Conservation (phyloP, 2,329 filamentous ascomycete genomes). For the Xylariaceae sp. region DNA sequence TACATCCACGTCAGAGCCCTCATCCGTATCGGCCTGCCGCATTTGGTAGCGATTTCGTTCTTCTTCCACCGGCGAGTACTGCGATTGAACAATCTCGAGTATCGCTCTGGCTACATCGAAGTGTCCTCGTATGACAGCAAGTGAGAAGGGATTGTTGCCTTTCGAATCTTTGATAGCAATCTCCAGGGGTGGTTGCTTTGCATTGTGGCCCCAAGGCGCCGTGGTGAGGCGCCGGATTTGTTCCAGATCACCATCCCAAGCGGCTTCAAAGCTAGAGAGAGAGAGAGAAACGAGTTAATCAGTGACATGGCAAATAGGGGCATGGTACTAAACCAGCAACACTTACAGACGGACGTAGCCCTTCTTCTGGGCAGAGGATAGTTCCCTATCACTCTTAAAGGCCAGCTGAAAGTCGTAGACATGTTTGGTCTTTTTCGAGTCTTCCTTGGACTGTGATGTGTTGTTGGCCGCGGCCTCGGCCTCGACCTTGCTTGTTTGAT, state of each 20-base stretch:
- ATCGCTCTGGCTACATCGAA: slow-evolving; percentile 58
- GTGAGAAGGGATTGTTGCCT: slow-evolving; percentile 56
- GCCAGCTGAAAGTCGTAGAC: slow-evolving; percentile 45
- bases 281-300: no score
- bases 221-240: slow-evolving; percentile 62
- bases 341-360: slow-evolving; percentile 61
- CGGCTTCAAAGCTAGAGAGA: slow-evolving; percentile 58
- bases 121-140: slow-evolving; percentile 64
- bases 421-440: slow-evolving; percentile 22
- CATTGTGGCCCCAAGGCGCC: slow-evolving; percentile 49
- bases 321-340: not conserved
- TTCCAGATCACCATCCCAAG: slow-evolving; percentile 63
- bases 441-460: not conserved
- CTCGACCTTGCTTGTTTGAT: slow-evolving; percentile 34
- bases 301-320: not conserved
- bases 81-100: slow-evolving; percentile 63
- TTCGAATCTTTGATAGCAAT: slow-evolving; percentile 53
- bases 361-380: slow-evolving; percentile 48
- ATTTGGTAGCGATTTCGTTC: slow-evolving; percentile 48
- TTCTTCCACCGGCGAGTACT: slow-evolving; percentile 57
- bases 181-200: slow-evolving; percentile 55
- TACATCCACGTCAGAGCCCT: slow-evolving; percentile 33
- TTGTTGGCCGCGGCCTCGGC: slow-evolving; percentile 45
- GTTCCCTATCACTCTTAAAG: slow-evolving; percentile 51
- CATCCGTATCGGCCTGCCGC: slow-evolving; percentile 33